Conservation (phyloP, 208 protist species). For the Trypanosoma brucei region DNA sequence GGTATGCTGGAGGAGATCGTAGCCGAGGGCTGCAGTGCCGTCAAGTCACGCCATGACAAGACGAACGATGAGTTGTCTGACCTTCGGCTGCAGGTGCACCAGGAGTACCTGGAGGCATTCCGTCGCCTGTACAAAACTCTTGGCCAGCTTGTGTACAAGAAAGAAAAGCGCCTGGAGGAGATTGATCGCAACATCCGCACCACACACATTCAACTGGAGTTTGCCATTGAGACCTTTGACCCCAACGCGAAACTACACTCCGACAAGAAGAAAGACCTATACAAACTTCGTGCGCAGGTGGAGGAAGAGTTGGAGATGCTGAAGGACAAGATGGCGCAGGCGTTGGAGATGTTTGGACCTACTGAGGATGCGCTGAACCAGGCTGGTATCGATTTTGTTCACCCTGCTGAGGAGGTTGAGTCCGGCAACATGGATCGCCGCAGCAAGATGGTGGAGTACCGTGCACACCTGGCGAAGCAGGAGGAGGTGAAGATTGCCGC, state of each 20-base stretch:
- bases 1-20: conserved; percentile 72
- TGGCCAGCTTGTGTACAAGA: conserved; percentile 74
- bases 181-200: conserved; percentile 76
- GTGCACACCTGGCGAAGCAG: conserved; percentile 47
- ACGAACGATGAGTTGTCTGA: conserved; percentile 58
- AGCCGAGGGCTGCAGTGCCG: conserved; percentile 58
- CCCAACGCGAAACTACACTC: conserved; percentile 71
- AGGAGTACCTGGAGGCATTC: conserved; percentile 71
- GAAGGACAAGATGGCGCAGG: conserved; percentile 42
- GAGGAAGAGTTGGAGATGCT: conserved; percentile 51
- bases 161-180: conserved; percentile 69
- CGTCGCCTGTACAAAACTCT: conserved; percentile 73
- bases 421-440: conserved; percentile 34
- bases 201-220: conserved; percentile 67
- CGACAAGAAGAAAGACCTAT: conserved; percentile 62
- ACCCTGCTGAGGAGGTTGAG: conserved; percentile 53
- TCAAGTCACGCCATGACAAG: conserved; percentile 75
- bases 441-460: conserved; percentile 53
- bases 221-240: conserved; percentile 73
- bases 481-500: conserved; percentile 54
- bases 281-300: conserved; percentile 64
- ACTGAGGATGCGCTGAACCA: conserved; percentile 69
- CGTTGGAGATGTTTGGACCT: conserved; percentile 64
- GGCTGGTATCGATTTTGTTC: conserved; percentile 61
- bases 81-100: conserved; percentile 56